Percentiles rank a stretch among this genome's conserved stretches.
Evolutionary conservation across 768 basidiomycete genomes (phyloP).

Genomic region (Cystoderma amianthinum): DNA sequence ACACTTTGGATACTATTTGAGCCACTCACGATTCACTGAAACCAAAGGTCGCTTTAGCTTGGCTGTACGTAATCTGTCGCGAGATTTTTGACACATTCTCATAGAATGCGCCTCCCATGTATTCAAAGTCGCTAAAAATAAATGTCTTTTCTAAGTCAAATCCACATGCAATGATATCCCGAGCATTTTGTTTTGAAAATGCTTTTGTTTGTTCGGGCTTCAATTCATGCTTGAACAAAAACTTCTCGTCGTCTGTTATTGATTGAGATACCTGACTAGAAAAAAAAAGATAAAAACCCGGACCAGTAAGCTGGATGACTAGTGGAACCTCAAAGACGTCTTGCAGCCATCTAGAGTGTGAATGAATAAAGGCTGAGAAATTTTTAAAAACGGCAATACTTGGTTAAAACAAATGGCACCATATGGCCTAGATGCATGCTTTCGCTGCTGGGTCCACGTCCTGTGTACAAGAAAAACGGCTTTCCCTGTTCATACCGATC

Average conservation of each 20-base stretch:
- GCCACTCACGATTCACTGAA: conserved; percentile 89
- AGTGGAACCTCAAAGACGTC: conserved; percentile 92
- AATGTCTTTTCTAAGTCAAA: conserved; percentile 91
- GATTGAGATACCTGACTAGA: not conserved
- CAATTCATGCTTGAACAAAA: conserved; percentile 93
- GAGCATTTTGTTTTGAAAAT: conserved; percentile 83
- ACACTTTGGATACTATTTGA: no score
- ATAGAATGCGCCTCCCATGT: conserved; percentile 90
- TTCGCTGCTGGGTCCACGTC: conserved; percentile 92
- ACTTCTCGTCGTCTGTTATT: conserved; percentile 89
- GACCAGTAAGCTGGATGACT: conserved; percentile 93
- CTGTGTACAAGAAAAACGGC: conserved; percentile 97
- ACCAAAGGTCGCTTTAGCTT: conserved; percentile 93
- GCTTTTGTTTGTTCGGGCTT: conserved; percentile 82
- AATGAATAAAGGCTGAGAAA: conserved; percentile 2
- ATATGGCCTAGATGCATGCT: conserved; percentile 98
- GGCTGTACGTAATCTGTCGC: conserved; percentile 86
- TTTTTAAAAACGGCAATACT: conserved; percentile 49
- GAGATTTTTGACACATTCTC: conserved; percentile 91
- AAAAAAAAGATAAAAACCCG: conserved; percentile 8
- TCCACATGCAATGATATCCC: conserved; percentile 95
- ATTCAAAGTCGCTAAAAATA: conserved; percentile 91
- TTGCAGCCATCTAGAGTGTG: conserved; percentile 77
- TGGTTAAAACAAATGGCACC: conserved; percentile 96
- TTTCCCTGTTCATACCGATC: conserved; percentile 96